Conservation (phyloP, 352 stramenopile species). For the Pelagophyceae sp. region DNA sequence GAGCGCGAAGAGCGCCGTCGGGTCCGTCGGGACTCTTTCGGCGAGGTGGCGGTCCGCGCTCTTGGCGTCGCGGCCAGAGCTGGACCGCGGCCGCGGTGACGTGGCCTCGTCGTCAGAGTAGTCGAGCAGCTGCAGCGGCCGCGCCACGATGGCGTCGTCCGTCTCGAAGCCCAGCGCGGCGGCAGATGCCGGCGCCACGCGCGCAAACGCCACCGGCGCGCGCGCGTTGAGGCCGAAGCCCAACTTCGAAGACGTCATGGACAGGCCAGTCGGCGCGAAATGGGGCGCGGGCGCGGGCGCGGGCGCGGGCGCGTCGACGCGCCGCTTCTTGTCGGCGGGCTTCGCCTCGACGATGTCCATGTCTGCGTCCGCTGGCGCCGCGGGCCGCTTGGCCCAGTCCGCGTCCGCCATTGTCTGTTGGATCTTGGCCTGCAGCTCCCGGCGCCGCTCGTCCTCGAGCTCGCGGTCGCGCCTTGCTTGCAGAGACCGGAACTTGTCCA, state of each 20-base stretch:
- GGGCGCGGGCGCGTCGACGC: background rate
- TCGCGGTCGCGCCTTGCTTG: background rate
- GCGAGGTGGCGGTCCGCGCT: slow-evolving; percentile 2
- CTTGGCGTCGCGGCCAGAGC: background rate
- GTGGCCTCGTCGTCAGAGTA: slow-evolving; percentile 1
- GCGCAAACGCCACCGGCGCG: background rate
- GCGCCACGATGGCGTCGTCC: background rate
- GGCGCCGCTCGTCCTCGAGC: slow-evolving; percentile 15
- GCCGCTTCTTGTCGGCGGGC: background rate
- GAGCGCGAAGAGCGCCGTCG: slow-evolving; percentile 7
- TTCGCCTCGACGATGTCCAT: background rate
- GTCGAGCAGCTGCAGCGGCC: background rate
- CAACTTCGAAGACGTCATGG: background rate
- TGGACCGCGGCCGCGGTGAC: background rate
- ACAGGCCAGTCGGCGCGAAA: background rate
- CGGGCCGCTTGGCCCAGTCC: background rate
- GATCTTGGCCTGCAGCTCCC: slow-evolving; percentile 16
- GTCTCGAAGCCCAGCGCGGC: background rate
- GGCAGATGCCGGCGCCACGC: background rate
- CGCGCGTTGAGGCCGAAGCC: slow-evolving; percentile 2
- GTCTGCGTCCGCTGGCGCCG: background rate
- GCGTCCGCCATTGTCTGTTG: background rate
- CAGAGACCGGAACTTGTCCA: slow-evolving; percentile 8
- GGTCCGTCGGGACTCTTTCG: slow-evolving; percentile 11
- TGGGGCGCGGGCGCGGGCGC: background rate